Conservation (phyloP, 768 basidiomycete genomes). For the Rhodotorula babjevae region DNA sequence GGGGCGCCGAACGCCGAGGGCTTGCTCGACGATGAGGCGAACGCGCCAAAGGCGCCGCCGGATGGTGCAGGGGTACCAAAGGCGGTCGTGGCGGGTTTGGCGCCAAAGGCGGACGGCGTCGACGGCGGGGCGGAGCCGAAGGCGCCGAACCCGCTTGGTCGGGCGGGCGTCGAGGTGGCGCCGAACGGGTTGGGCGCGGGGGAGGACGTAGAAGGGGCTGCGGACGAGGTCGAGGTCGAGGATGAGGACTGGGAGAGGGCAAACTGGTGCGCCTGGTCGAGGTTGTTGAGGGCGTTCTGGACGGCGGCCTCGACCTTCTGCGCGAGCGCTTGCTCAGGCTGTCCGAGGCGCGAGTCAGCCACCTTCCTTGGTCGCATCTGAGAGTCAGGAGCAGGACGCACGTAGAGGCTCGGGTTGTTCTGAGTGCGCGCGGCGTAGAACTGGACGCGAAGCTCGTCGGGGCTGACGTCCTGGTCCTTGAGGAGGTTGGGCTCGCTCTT, state of each 20-base stretch:
- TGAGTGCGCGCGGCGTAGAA: slow-evolving; percentile 27
- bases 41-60: slow-evolving; percentile 14
- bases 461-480: slow-evolving; percentile 63
- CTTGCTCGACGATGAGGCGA: slow-evolving; percentile 6
- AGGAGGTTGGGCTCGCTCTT: slow-evolving; percentile 69
- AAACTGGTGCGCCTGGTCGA: slow-evolving; percentile 35
- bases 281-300: slow-evolving; percentile 27
- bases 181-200: slow-evolving; percentile 5
- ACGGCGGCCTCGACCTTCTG: slow-evolving; percentile 28
- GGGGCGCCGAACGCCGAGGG: slow-evolving; percentile 12
- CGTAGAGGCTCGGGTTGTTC: slow-evolving; percentile 32
- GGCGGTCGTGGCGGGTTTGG: not conserved
- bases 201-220: not conserved
- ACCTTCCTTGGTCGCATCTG: too few relatives aligned
- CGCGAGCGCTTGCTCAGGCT: slow-evolving; percentile 27
- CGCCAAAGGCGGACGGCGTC: slow-evolving; percentile 8
- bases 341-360: too few relatives aligned
- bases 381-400: not conserved
- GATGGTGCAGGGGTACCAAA: slow-evolving; percentile 9
- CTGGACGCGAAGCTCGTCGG: slow-evolving; percentile 67
- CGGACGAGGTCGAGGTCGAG: not conserved
- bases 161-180: slow-evolving; percentile 6
- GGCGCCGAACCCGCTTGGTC: slow-evolving; percentile 17
- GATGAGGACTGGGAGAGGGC: slow-evolving; percentile 21
- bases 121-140: slow-evolving; percentile 14